Base-by-base conservation (phyloP, 768 basidiomycete species). In the Mycena crocata region DNA sequence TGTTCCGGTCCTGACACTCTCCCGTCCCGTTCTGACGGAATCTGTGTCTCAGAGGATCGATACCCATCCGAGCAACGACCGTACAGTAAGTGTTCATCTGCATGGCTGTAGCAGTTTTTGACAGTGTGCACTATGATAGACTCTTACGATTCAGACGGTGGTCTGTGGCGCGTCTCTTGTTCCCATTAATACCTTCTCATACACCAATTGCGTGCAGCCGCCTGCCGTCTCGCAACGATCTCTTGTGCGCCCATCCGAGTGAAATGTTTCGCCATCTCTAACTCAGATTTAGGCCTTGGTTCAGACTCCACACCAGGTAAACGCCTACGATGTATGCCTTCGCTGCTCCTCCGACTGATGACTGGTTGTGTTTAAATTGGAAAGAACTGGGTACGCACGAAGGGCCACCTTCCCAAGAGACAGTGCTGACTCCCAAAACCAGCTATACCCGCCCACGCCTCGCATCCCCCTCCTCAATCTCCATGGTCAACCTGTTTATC, bases 371-470 rank as follows among this genome's bases (percentile, higher is more conserved):
- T 17, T 23, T n/a, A n/a, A n/a, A n/a, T n/a, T n/a, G n/a, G n/a
- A n/a, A n/a, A n/a, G n/a, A n/a, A n/a, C n/a, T n/a, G n/a, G n/a
- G n/a, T n/a, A n/a, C n/a, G n/a, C n/a, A n/a, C n/a, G n/a, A n/a
- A n/a, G n/a, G 17, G 40, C 15, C 40, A 19, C 40, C 24, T 13
- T 45, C 10, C 44, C 10, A 12, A 10, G 40, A 10, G 23, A 23
- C 8, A 7, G n/a, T 45, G 26, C 12, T 8, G 23, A 2, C 30
- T 49, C 4, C 30, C 23, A 5, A 28, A 1, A 21, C 15, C 48
- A 6, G 10, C 31, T 59, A 57, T 59, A 24, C 17, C 64, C 64
- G 19, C 50, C 57, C 35, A 19, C 64, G 15, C 64, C 64, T 14
- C 46, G 24, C 23, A 66, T 66, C 15, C 39, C 51, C 1, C 48